Base-by-base conservation (phyloP, 1,284 basidiomycete species). In the Tilletia walkeri region DNA sequence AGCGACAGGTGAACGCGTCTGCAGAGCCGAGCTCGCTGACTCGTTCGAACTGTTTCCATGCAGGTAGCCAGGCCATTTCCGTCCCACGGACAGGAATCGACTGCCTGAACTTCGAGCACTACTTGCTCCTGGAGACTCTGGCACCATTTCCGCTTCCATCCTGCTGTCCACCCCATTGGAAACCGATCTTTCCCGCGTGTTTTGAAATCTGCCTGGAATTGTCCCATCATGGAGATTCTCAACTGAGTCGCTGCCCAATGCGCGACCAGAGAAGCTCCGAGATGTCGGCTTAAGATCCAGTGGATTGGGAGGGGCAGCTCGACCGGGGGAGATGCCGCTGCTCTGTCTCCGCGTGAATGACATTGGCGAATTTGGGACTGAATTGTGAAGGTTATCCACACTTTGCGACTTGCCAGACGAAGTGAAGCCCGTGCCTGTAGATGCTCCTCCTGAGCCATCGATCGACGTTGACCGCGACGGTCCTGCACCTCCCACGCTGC, bases 1-100 rank as follows among this genome's bases (percentile, higher is more conserved):
- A 34, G 9, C 36, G 12, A 39, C 36, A 39, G 59, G 34, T 9
- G 59, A 39, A 9, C 59, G 59, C 16, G 34, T 20, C 59, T 63
- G 59, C 20, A 63, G 3, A 7, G 59, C 59, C 59, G 59, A 63
- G 16, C 34, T 34, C 9, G 59, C 59, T 38, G 59, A 63, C 36
- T 63, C 59, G 16, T 34, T 63, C 36, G 59, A 63, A 36, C 59
- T 63, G n/a, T 63, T 63, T 41, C 59, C 59, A 39, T 63, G 59
- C 59, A 63, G 30, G 34, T 63, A 63, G 3, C 59, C 59, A 34
- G 30, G 59, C 59, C 59, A 63, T 16, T 63, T 63, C 12, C 59
- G 30, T 38, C 59, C 59, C 36, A 63, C 59, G 16, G 59, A 63
- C 59, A 63, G 36, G 16, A 63, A 63, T 39, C 59, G 59, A 41